Base-by-base conservation (phyloP, 139 green algal genomes). In the Microglena sp. region DNA sequence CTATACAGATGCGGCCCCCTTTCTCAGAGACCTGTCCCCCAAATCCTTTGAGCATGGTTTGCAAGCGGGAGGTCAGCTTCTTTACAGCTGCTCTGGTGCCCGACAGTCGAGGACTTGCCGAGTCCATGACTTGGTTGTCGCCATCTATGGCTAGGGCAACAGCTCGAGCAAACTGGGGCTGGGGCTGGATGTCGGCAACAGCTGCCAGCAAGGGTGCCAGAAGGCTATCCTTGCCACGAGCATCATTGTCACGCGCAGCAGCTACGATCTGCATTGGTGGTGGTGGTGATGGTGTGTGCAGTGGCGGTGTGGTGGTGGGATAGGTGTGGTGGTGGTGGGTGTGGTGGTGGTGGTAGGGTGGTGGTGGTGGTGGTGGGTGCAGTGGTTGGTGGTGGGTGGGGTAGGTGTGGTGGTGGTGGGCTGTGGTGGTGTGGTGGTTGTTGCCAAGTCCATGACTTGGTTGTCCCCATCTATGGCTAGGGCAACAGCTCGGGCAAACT, bases 211-310 rank as follows among this genome's bases (percentile, higher is more conserved):
- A 69, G 28, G 66, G 71, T 33, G 43, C 31, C 3, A 79, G 43
- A 3, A 66, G 57, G 26, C 57, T 45, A 54, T 53, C 56, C 8
- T 31, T 32, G 1, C 50, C 31, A 26, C 35, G 32, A 0, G 40
- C 53, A 33, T 73, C 66, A 43, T 76, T 71, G 36, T 73, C 58
- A 27, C 76, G 71, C 0, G 71, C 71, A 4, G 68, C 68, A 0
- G 60, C 32, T 31, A 67, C 6, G 6, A 82, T 50, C 64, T 82
- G 76, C 22, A 66, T 61, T n/a, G n/a, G n/a, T n/a, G n/a, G n/a
- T n/a, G n/a, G n/a, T n/a, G n/a, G n/a, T n/a, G n/a, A n/a, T n/a
- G n/a, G n/a, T n/a, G n/a, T n/a, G n/a, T n/a, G n/a, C n/a, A n/a
- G n/a, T n/a, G n/a, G n/a, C n/a, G n/a, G n/a, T n/a, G n/a, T n/a